These are phyloP conservation scores for Fibroporia radiculosa DNA, from an alignment of 768 basidiomycete genomes.

Conservation along the genomic window DNA sequence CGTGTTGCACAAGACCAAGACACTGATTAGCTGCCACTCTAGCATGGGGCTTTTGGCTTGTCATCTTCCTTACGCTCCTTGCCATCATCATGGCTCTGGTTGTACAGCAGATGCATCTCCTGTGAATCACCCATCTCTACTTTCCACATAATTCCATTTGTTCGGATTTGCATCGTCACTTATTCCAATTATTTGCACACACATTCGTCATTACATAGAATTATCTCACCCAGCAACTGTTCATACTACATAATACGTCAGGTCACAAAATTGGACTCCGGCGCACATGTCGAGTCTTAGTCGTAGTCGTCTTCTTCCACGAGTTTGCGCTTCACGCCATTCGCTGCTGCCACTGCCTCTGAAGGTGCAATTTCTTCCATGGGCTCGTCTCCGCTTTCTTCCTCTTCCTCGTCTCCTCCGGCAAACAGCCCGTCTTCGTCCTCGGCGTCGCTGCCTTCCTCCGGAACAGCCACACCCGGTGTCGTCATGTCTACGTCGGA, in stretches of 20 bases:
- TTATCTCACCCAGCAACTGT: background rate
- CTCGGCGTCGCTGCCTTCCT: conserved; percentile 68
- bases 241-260: too few relatives aligned
- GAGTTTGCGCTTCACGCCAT: conserved; percentile 70
- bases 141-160: conserved; percentile 4
- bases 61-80: conserved; percentile 21
- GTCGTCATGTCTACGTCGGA: conserved; percentile 64
- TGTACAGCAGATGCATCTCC: conserved; percentile 18
- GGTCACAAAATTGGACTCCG: too few relatives aligned
- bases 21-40: background rate
- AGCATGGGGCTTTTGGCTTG: conserved; percentile 24
- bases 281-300: conserved; percentile 24
- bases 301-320: conserved; percentile 88
- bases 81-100: conserved; percentile 25
- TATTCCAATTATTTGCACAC: too few relatives aligned
- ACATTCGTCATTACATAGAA: background rate
- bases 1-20: background rate
- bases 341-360: conserved; percentile 26
- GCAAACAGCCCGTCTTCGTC: conserved; percentile 76
- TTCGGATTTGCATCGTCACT: conserved; percentile 26
- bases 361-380: conserved; percentile 70
- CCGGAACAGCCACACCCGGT: conserved; percentile 22
- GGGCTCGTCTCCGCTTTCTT: conserved; percentile 48
- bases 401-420: conserved; percentile 69
- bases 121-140: conserved; percentile 8